Base-by-base conservation (phyloP, 2,329 filamentous ascomycete species). In the Orbilia quercus region DNA sequence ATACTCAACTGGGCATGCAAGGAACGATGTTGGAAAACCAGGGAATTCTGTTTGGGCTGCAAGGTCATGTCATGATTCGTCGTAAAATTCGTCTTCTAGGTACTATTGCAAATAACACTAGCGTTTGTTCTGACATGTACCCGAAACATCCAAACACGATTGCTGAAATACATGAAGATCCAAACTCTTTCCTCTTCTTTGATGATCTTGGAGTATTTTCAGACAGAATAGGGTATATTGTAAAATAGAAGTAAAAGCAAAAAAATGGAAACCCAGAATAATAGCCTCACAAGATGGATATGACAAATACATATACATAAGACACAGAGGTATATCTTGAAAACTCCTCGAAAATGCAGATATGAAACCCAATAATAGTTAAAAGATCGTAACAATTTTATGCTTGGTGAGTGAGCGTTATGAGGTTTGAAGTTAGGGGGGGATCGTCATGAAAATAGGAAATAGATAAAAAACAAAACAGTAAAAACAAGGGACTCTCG, bases 161-260 rank as follows among this genome's bases (percentile, higher is more conserved):
- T 36, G 18, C 18, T 18, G 2, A 16, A 20, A 42, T 25, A 54
- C 50, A 42, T n/a, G 25, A 53, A 44, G 23, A 25, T 25, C 22
- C 34, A 7, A 42, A 14, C 14, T 44, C 14, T 16, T 63, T 36
- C 28, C 36, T n/a, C n/a, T 51, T 45, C 38, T 22, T 31, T 50
- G 22, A 20, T 23, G n/a, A n/a, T n/a, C n/a, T n/a, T 42, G 12
- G 5, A 18, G 20, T 23, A 11, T 23, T 12, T 36, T 4, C 25
- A 55, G 60, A 38, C 50, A 48, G 45, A 57, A 55, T 25, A 48
- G 60, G 60, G 60, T 65, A 65, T 65, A 65, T 38, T 18, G 25
- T 50, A 4, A 14, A 50, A 7, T 22, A 47, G 14, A 47, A 20
- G 6, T 16, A 16, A 40, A 40, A 40, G 36, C 4, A 45, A 45